These are phyloP conservation scores for Nannizziopsis arthrosporioides DNA, from an alignment of 2,329 filamentous ascomycete genomes.

Conservation along the genomic window DNA sequence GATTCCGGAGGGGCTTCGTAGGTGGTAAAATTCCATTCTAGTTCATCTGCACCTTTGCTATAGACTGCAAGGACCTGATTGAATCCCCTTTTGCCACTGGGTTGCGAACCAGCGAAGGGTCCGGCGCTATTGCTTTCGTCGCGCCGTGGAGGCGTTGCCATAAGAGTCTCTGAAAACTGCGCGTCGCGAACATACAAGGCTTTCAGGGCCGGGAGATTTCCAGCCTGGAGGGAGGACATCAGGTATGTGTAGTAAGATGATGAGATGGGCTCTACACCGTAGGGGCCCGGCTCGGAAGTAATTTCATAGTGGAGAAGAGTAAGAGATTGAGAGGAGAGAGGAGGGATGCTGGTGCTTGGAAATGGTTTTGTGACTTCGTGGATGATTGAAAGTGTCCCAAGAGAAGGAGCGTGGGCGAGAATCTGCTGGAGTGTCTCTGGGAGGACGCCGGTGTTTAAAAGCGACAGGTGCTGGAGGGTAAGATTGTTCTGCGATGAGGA, in stretches of 20 bases:
- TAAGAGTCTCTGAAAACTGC: slow-evolving; percentile 66
- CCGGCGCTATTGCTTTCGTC: slow-evolving; percentile 36
- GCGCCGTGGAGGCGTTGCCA: slow-evolving; percentile 55
- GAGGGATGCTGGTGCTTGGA: slow-evolving; percentile 46
- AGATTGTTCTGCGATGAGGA: slow-evolving; percentile 47
- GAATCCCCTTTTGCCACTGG: slow-evolving; percentile 27
- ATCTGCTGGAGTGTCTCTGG: slow-evolving; percentile 34
- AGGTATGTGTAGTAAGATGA: slow-evolving; percentile 73
- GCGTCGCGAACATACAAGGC: slow-evolving; percentile 78
- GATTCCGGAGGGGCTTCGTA: slow-evolving; percentile 39
- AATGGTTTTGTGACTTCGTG: slow-evolving; percentile 48
- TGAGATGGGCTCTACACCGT: slow-evolving; percentile 41
- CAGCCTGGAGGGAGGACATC: slow-evolving; percentile 65
- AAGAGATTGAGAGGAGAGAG: slow-evolving; percentile 57
- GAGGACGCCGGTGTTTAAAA: slow-evolving; percentile 58
- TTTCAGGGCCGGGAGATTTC: slow-evolving; percentile 59
- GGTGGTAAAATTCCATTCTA: slow-evolving; percentile 56
- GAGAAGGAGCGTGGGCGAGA: slow-evolving; percentile 31
- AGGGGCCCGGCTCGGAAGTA: slow-evolving; percentile 46
- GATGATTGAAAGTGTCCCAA: slow-evolving; percentile 42
- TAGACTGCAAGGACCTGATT: slow-evolving; percentile 50
- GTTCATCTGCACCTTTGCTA: slow-evolving; percentile 54
- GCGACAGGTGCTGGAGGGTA: slow-evolving; percentile 54
- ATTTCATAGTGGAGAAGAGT: slow-evolving; percentile 73
- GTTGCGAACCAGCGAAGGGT: slow-evolving; percentile 16